Evolutionary conservation across 2,329 filamentous ascomycete genomes (phyloP).

Genomic region (Aspergillus felis): DNA sequence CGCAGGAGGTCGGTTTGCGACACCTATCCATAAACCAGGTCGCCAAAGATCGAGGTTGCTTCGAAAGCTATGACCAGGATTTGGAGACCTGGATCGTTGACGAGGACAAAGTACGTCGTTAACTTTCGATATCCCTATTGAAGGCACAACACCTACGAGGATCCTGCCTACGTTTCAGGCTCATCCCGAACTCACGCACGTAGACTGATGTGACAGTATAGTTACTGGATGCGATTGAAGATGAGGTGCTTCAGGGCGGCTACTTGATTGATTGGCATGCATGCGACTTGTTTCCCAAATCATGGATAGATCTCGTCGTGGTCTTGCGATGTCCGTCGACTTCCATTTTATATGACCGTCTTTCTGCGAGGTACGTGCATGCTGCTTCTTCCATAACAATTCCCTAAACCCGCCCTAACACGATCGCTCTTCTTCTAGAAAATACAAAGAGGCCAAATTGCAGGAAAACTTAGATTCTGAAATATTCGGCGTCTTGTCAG

Average conservation of each 20-base stretch:
- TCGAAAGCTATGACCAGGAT: slow-evolving; percentile 83
- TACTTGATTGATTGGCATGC: slow-evolving; percentile 97
- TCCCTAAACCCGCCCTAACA: slow-evolving; percentile 1
- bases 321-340: slow-evolving; percentile 78
- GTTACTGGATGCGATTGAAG: slow-evolving; percentile 85
- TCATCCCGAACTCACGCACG: slow-evolving; percentile 6
- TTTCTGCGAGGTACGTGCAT: slow-evolving; percentile 61
- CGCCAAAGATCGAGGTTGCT: slow-evolving; percentile 81
- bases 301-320: slow-evolving; percentile 92
- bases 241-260: slow-evolving; percentile 72
- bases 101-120: slow-evolving; percentile 74
- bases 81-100: slow-evolving; percentile 89
- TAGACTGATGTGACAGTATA: slow-evolving; percentile 15
- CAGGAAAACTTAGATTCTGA: slow-evolving; percentile 96
- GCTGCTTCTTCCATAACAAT: not conserved
- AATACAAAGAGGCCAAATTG: slow-evolving; percentile 80
- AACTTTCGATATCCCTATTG: not conserved
- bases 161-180: not conserved
- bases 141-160: not conserved
- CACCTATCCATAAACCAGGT: slow-evolving; percentile 88
- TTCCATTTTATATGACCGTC: slow-evolving; percentile 74
- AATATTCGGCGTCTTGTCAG: slow-evolving; percentile 91
- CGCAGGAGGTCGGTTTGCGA: slow-evolving; percentile 69
- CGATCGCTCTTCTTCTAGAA: slow-evolving; percentile 43
- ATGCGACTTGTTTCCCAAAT: slow-evolving; percentile 88